phyloP scores from a whole-genome alignment of 306 rosid species.

The Potentilla sterilis region DNA sequence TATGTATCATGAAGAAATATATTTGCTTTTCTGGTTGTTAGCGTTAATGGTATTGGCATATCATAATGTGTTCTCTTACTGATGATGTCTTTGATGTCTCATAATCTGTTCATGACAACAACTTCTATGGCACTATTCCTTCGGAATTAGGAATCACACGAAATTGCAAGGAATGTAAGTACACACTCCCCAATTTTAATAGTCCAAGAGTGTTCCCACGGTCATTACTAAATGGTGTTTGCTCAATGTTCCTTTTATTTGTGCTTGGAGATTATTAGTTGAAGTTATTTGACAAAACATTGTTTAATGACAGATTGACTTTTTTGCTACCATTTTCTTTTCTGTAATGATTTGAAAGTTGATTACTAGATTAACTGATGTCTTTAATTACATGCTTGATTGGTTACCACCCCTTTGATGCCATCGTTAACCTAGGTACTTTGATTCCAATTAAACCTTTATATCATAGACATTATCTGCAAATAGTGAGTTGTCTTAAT shows the following conservation, averaged over 20 bases:
- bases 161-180: constrained; percentile 73
- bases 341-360: background rate
- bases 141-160: constrained; percentile 88
- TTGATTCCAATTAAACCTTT: background rate
- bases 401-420: background rate
- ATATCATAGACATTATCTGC: background rate
- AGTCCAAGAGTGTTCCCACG: constrained; percentile 9
- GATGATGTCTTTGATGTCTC: constrained; percentile 31
- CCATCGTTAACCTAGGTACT: background rate
- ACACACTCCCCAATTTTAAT: constrained; percentile 5
- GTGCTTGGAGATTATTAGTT: background rate
- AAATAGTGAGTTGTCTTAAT: background rate
- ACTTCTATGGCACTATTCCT: constrained; percentile 82
- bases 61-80: constrained; percentile 16
- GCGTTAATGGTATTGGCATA: constrained; percentile 15
- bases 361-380: constrained; percentile 5
- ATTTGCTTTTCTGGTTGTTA: background rate
- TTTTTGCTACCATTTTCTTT: background rate
- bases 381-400: background rate
- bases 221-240: constrained; percentile 20
- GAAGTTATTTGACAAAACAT: constrained; percentile 4
- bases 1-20: constrained; percentile 41
- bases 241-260: background rate
- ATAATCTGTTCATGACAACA: constrained; percentile 66
- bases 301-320: background rate